These are phyloP conservation scores for Sclerospora graminicola DNA, from an alignment of 352 stramenopile genomes.

Conservation along the genomic window DNA sequence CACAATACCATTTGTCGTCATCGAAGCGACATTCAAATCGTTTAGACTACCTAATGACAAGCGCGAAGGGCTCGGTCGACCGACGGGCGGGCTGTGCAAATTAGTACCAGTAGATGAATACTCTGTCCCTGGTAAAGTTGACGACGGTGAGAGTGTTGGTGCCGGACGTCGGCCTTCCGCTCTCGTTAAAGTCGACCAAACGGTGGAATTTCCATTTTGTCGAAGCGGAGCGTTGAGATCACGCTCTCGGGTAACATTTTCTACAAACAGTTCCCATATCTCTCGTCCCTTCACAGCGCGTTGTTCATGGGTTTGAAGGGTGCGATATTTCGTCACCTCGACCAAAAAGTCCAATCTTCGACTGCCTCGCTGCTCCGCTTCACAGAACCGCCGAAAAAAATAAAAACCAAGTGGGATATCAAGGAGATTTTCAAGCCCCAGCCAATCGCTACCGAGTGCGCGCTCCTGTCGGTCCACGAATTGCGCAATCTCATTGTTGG, in stretches of 20 bases:
- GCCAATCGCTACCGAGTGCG: conserved; percentile 39
- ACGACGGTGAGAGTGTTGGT: conserved; percentile 14
- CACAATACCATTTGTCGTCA: conserved; percentile 49
- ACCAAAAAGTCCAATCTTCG: conserved; percentile 58
- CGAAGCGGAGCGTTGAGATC: not conserved
- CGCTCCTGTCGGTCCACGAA: conserved; percentile 56
- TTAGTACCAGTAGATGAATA: conserved; percentile 5
- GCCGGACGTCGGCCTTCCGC: conserved; percentile 1
- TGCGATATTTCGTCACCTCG: conserved; percentile 64
- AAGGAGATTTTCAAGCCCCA: conserved; percentile 60
- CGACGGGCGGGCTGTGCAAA: conserved; percentile 6
- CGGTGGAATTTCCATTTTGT: conserved; percentile 7
- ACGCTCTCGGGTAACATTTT: conserved; percentile 1
- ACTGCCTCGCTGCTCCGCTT: conserved; percentile 50
- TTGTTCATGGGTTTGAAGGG: conserved; percentile 33
- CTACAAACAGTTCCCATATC: conserved; percentile 51
- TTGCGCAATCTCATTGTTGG: conserved; percentile 44
- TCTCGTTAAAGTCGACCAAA: conserved; percentile 11
- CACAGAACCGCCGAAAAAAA: conserved; percentile 67
- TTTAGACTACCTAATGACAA: conserved; percentile 41
- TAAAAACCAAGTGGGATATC: conserved; percentile 74
- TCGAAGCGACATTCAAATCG: conserved; percentile 50
- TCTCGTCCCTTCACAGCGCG: conserved; percentile 38
- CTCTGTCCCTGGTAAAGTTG: conserved; percentile 17
- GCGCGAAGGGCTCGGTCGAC: conserved; percentile 10